These are phyloP conservation scores for Penicillium cinerascens DNA, from an alignment of 495 filamentous ascomycete genomes.

Conservation along the genomic window DNA sequence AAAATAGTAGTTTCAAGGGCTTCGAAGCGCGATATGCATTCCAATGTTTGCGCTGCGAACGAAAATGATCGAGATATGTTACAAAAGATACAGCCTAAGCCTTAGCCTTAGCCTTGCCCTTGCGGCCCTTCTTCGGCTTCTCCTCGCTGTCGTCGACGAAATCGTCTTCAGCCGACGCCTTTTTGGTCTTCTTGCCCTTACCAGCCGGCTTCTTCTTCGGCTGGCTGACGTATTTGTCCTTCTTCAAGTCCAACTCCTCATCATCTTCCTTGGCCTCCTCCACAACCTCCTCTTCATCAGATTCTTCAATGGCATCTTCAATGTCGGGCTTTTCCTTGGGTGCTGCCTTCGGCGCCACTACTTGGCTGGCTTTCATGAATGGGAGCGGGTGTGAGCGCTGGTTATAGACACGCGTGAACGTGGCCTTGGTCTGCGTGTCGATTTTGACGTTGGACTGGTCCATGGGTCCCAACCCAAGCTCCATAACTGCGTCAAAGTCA, in stretches of 20 bases:
- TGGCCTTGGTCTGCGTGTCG: constrained; percentile 77
- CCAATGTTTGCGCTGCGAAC: neutral
- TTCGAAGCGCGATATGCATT: neutral
- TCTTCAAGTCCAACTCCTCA: constrained; percentile 73
- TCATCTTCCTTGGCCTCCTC: constrained; percentile 60
- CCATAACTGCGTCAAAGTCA: constrained; percentile 87
- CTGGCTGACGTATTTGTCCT: constrained; percentile 93
- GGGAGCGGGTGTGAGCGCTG: constrained; percentile 80
- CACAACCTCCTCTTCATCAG: constrained; percentile 67
- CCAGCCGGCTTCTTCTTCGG: constrained; percentile 64
- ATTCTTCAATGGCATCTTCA: constrained; percentile 93
- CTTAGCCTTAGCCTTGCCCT: constrained; percentile 46
- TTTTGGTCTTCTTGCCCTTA: constrained; percentile 56
- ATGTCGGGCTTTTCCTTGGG: constrained; percentile 84
- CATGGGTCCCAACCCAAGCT: constrained; percentile 86
- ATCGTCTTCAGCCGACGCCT: constrained; percentile 41
- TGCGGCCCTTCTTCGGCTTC: constrained; percentile 51
- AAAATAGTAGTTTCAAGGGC: neutral
- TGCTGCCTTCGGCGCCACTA: constrained; percentile 64
- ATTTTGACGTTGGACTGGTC: constrained; percentile 69
- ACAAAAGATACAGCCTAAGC: constrained; percentile 8
- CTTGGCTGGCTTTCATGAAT: constrained; percentile 88
- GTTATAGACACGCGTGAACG: constrained; percentile 92
- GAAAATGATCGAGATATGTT: constrained; percentile 3
- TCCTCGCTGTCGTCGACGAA: constrained; percentile 43